Evolutionary conservation across 306 rosid species (phyloP), one percentile per base, ranked within the genome.

Genomic region (Citrullus mucosospermus): DNA sequence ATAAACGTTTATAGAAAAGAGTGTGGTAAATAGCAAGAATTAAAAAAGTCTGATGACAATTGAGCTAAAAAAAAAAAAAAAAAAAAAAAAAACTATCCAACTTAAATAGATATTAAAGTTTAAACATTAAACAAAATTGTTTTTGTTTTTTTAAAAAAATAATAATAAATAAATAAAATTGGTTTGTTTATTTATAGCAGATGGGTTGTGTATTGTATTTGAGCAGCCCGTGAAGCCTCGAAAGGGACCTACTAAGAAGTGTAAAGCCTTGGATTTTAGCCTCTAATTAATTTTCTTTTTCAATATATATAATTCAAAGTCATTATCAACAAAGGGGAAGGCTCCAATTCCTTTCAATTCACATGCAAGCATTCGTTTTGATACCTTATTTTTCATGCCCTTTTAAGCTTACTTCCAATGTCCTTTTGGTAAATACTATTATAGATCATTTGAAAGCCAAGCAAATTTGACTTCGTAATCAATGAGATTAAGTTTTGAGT

Each of bases 211-310:
- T 1, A 4, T 48, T 46, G 76, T 70, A 41, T 11, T 70, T 46
- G 58, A 46, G n/a, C 55, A 28, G 18, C 76, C 76, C 76, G 76
- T 70, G 76, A 46, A 70, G 58, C 55, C 55, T n/a, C 57, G 38
- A 46, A 70, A 17, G 1, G 76, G 39, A 43, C 75, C 75, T 44
- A 22, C 54, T n/a, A 8, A 9, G 4, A 66, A 66, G 73, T 38
- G 73, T 20, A n/a, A 43, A 17, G 0, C 53, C 53, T 44, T 69
- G 75, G 53, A 68, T 41, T 68, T 68, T 68, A 68, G 32, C 72
- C 12, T 36, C 6, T 17, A 36, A 36, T 30, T 30, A 6, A 36
- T 14, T 22, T 59, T 59, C 17, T 44, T 51, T 48, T 48, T 48
- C 1, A 0, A 48, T 57, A 20, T 60, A 9, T 59, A 25, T 0